These are phyloP conservation scores for Penicillium sp. DNA, from an alignment of 2,329 filamentous ascomycete genomes.

Conservation along the genomic window DNA sequence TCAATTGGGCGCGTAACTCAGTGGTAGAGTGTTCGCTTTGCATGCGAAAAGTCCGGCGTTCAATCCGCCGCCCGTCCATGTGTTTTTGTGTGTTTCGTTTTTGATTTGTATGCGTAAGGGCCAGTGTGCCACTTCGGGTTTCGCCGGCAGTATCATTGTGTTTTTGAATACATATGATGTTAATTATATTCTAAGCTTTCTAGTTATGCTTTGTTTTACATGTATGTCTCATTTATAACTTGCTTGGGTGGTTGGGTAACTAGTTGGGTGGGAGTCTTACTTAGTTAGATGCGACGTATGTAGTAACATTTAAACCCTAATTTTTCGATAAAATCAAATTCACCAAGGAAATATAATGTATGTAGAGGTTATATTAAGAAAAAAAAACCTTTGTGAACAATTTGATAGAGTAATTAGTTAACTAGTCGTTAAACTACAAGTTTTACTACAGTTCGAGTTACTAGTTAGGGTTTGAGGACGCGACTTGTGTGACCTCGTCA, in stretches of 20 bases:
- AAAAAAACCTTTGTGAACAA: no score
- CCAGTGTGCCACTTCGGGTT: not conserved
- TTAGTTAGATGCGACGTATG: no score
- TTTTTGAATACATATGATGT: not conserved
- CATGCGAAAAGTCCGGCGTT: conserved; percentile 14
- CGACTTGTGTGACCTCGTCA: no score
- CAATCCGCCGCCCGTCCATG: conserved; percentile 5
- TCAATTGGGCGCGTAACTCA: conserved; percentile 16
- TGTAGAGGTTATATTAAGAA: no score
- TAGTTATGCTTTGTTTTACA: not conserved
- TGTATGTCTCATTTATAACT: not conserved
- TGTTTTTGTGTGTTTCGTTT: not conserved
- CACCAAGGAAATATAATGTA: no score
- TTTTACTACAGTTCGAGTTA: no score
- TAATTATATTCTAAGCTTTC: not conserved
- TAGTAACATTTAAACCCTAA: not conserved
- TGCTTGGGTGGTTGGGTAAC: no score
- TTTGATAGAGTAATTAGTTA: no score
- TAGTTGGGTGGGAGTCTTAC: no score
- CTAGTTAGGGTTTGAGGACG: no score
- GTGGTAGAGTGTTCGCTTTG: conserved; percentile 24
- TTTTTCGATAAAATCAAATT: not conserved
- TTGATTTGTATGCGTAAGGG: not conserved
- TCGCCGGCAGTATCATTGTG: not conserved
- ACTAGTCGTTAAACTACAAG: no score